Base-by-base conservation (phyloP, 805 yeast species). In the Wickerhamomyces alni region DNA sequence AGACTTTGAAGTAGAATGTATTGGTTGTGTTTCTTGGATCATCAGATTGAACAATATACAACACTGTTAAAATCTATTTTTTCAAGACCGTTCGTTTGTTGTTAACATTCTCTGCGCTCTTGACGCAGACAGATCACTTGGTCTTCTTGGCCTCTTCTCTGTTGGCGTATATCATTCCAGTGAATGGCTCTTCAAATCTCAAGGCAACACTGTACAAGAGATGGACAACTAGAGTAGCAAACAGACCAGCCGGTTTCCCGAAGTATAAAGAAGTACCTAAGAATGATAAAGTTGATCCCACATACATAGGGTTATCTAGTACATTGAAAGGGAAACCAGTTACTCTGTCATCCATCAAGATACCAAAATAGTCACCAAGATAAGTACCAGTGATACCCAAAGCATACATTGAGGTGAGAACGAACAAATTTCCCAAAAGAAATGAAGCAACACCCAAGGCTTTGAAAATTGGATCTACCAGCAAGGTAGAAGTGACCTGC, bases 341-440 rank as follows among this genome's bases (percentile, higher is more conserved):
- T 43, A 93, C 96, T 57, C 95, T 75, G 47, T 85, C 76, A 46
- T 81, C 80, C 93, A 91, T 93, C 52, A 93, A 73, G 54, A 93
- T 89, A 2, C 98, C 98, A 63, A 93, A 93, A 66, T 93, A 94
- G 62, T 93, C 99, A 32, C 99, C 99, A 44, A 93, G 66, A 57
- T 93, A 93, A 10, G 99, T 93, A 18, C 99, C 99, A 12, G 96
- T 91, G 44, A 93, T 77, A 18, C 99, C 99, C 48, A 93, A 71
- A 12, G 83, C 82, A 67, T 78, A 91, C 98, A 93, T 91, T 17
- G 96, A 87, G 24, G 80, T 65, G 25, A 84, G 47, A 2, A 89
- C 98, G 38, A 93, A 74, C 9, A 86, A 62, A 50, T 89, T 88
- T 17, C 99, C 99, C 37, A 70, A 58, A 1, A 61, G 76, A 49